A percentile compares a stretch with the other conserved stretches of the same genome.
phyloP scores from a whole-genome alignment of 768 basidiomycete species.

The Termitomyces sp. region DNA sequence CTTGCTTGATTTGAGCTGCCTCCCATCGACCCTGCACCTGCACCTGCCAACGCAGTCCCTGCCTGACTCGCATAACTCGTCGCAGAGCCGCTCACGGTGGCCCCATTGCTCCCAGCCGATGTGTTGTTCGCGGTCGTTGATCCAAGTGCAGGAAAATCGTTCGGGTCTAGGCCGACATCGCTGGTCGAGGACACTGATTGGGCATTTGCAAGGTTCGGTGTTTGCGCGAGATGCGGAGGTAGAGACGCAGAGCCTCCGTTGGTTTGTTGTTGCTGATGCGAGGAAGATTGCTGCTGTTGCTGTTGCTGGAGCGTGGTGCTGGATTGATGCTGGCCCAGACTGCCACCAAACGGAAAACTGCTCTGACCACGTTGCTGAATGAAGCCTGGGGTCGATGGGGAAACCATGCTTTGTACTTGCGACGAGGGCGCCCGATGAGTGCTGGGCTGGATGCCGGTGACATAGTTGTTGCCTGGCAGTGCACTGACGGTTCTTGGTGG shows the following conservation, averaged over 20 bases:
- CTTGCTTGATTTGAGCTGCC: conserved; percentile 44
- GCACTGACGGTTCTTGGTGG: conserved; percentile 59
- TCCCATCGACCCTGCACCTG: conserved; percentile 35
- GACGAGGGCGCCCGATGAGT: conserved; percentile 59
- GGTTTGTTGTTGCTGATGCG: conserved; percentile 54
- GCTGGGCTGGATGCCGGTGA: conserved; percentile 56
- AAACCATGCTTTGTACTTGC: conserved; percentile 53
- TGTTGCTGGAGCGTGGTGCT: conserved; percentile 39
- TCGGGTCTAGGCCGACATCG: conserved; percentile 81
- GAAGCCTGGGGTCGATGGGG: conserved; percentile 62
- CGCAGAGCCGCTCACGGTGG: conserved; percentile 32
- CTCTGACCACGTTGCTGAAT: conserved; percentile 62
- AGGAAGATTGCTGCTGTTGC: conserved; percentile 38
- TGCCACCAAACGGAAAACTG: conserved; percentile 63
- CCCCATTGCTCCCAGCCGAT: conserved; percentile 37
- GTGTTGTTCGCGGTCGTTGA: conserved; percentile 49
- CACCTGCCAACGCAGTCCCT: conserved; percentile 54
- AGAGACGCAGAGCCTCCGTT: conserved; percentile 53
- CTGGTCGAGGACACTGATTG: conserved; percentile 64
- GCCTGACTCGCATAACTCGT: conserved; percentile 86
- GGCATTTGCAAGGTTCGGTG: conserved; percentile 48
- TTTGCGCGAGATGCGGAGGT: conserved; percentile 56
- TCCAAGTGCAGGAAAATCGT: conserved; percentile 87
- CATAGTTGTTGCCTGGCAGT: conserved; percentile 47
- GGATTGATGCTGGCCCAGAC: conserved; percentile 50